Evolutionary conservation across 1,284 basidiomycete genomes (phyloP), one percentile per base, ranked within the genome.

Genomic region (Ganoderma boninense): DNA sequence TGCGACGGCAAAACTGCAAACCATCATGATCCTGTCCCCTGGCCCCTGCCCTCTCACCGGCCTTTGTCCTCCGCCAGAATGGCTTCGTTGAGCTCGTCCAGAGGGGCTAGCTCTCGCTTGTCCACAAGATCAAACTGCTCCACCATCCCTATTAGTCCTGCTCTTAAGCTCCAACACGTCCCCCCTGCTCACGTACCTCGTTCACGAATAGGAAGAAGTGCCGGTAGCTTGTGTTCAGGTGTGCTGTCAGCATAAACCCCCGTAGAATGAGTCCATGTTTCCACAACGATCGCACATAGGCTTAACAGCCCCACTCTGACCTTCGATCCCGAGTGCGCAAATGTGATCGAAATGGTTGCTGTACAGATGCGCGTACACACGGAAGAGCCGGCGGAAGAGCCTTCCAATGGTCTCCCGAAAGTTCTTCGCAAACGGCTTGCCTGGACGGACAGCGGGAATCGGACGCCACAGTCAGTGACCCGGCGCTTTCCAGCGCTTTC

Each of bases 331-430:
- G 63, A 99, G 84, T 10, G 97, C 98, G 81, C 97, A 99, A 71
- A 99, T 96, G 79, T 99, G 97, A 77, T 99, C 97, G 82, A 99
- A 99, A 83, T 99, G 98, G 77, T 97, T 97, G 87, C 97, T 98
- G 86, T 99, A 99, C 78, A 99, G 92, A 82, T 99, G 98, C 29
- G 97, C 98, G 79, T 99, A 99, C 56, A 99, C 95, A 18, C 98
- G 89, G 88, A 99, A 99, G 62, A 99, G 83, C 35, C 98, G 89
- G 65, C 98, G 89, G 69, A 97, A 89, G 70, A 99, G 97, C 18
- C 95, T 96, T 80, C 96, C 94, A 73, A 98, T 93, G 0, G 95
- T 97, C 26, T 95, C 92, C 59, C 92, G 90, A 83, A 99, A 99
- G 78, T 92, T 95, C 79, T 90, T 90, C 3, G 97, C 95, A 82